These are phyloP conservation scores for Mortierella sp. DNA, from an alignment of 371 early-diverging fungal genomes.

Conservation along the genomic window DNA sequence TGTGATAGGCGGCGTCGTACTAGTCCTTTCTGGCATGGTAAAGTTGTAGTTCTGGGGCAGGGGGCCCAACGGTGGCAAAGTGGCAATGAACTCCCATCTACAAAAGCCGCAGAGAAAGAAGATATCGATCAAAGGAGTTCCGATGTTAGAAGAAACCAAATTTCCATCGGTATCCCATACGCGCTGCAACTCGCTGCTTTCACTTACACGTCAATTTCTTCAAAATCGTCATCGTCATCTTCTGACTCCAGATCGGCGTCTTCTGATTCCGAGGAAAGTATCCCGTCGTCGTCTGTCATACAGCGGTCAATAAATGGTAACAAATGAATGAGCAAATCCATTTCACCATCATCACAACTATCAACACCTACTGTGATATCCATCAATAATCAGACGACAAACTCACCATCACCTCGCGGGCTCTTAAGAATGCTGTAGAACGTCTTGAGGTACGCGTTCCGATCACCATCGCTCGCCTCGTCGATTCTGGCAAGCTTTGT, in stretches of 20 bases:
- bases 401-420: conserved; percentile 48
- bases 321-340: background rate
- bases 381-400: background rate
- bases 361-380: no score
- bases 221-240: conserved; percentile 60
- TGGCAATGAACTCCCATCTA: conserved; percentile 66
- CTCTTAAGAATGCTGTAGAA: conserved; percentile 48
- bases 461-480: conserved; percentile 34
- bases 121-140: no score
- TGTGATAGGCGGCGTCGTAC: conserved; percentile 67
- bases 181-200: background rate
- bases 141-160: no score
- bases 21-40: conserved; percentile 71
- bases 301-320: background rate
- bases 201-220: conserved; percentile 53
- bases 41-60: conserved; percentile 58
- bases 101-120: background rate
- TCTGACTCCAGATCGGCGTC: conserved; percentile 57
- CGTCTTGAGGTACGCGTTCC: conserved; percentile 32
- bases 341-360: no score
- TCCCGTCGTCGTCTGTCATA: conserved; percentile 43
- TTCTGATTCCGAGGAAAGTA: conserved; percentile 52
- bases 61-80: conserved; percentile 65
- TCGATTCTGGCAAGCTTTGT: conserved; percentile 52
- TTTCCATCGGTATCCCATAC: background rate